These are phyloP conservation scores for Pisolithus thermaeus DNA, from an alignment of 1,284 basidiomycete species.

Conservation along the genomic window DNA sequence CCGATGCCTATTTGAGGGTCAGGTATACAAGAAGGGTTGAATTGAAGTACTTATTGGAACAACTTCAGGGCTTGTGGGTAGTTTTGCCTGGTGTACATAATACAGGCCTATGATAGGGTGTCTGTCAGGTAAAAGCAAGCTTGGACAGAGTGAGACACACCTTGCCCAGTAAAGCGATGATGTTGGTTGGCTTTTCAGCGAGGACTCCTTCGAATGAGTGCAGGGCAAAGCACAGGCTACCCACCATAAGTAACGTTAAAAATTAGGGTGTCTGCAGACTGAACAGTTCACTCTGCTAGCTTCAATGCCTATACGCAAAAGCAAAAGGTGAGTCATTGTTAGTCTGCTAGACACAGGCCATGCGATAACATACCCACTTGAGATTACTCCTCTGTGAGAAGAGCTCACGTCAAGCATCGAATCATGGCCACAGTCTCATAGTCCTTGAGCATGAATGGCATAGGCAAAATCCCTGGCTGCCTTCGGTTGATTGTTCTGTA, in stretches of 20 bases:
- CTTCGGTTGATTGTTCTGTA: constrained; percentile 64
- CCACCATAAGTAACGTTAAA: no score
- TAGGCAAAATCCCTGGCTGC: constrained; percentile 83
- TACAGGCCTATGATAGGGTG: constrained; percentile 54
- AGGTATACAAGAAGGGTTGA: constrained; percentile 73
- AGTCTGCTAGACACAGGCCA: no score
- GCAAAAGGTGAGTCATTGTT: no score
- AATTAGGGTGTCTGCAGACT: no score
- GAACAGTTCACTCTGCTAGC: no score
- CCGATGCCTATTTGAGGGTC: constrained; percentile 96
- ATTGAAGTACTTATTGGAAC: constrained; percentile 78
- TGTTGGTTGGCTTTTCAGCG: constrained; percentile 70
- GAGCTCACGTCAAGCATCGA: constrained; percentile 54
- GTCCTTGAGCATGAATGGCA: constrained; percentile 78
- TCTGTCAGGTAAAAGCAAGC: background rate
- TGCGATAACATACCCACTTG: no score
- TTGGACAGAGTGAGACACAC: constrained; percentile 29
- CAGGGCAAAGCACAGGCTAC: constrained; percentile 37
- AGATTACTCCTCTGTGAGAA: no score
- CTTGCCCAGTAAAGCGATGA: constrained; percentile 77
- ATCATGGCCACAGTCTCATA: constrained; percentile 49
- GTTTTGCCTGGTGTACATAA: constrained; percentile 74
- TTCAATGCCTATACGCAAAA: no score
- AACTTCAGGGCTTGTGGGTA: constrained; percentile 73
- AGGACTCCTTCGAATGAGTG: constrained; percentile 82